Base-by-base conservation (phyloP, 2,329 filamentous ascomycete species). In the Colletotrichum magnum region DNA sequence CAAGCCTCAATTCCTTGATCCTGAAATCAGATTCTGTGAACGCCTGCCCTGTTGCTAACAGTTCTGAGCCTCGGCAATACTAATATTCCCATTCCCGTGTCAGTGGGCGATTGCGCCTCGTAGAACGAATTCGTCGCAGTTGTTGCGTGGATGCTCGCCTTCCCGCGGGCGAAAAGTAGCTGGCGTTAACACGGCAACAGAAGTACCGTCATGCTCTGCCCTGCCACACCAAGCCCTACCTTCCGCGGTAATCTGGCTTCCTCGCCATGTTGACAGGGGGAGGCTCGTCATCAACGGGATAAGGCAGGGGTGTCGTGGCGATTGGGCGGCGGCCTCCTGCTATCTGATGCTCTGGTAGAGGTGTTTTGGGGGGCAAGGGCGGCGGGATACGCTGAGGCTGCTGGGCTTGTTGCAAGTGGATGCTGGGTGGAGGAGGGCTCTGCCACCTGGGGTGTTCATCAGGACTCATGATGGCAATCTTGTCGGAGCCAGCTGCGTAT, bases 241-340 rank as follows among this genome's bases (percentile, higher is more conserved):
- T 82, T 51, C 85, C 82, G 65, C 84, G 86, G 74, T 91, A 93
- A 57, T 93, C 91, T 1, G 95, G 95, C 79, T 98, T 98, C 73
- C 91, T 89, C 52, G 92, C 90, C 87, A 94, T 93, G 75, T 97
- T 97, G 7, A 97, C 94, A 6, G 88, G 85, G 3, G 95, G 95
- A 18, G 95, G 95, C 32, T 97, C 92, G 52, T 90, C 88, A 53
- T 90, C 91, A 56, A 93, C 81, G 0, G 95, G 95, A 78, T 98
- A 98, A 1, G 94, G 94, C 41, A 93, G 86, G 9, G 83, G 6
- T 58, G 52, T 58, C 18, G 73, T 64, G 18, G 72, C 61, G 24
- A 70, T 76, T 58, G 73, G 77, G 74, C 68, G 81, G 75, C 69
- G 80, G 74, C 72, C 82, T 75, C 71, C 77, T 45, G 71, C 75